A percentile compares a stretch with the other conserved stretches of the same genome.
phyloP scores from a whole-genome alignment of 352 stramenopile species.

The Phytophthora megakarya region DNA sequence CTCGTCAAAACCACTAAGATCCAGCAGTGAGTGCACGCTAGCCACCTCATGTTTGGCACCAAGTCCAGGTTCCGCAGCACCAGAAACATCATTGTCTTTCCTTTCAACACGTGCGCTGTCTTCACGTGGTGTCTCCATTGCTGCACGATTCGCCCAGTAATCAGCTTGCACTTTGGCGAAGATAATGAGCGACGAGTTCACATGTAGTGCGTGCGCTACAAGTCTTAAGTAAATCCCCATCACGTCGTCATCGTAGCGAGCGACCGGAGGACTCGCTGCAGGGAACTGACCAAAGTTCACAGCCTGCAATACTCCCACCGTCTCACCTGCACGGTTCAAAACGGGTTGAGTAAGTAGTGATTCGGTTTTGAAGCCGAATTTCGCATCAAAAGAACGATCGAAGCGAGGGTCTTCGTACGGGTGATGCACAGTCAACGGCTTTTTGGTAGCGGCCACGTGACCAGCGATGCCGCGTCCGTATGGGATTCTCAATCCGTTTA shows the following conservation, averaged over 20 bases:
- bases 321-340: constrained; percentile 66
- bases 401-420: constrained; percentile 83
- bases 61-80: constrained; percentile 34
- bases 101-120: constrained; percentile 1
- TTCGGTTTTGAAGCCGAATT: constrained; percentile 85
- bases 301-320: constrained; percentile 66
- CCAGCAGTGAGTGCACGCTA: constrained; percentile 69
- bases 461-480: constrained; percentile 81
- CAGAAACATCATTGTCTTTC: constrained; percentile 1
- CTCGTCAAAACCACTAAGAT: constrained; percentile 71
- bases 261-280: constrained; percentile 52
- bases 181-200: constrained; percentile 83
- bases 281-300: constrained; percentile 65
- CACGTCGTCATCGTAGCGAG: constrained; percentile 64
- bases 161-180: constrained; percentile 82
- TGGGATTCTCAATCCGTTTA: constrained; percentile 76
- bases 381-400: constrained; percentile 78
- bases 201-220: constrained; percentile 58
- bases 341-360: constrained; percentile 78
- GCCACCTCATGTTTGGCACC: constrained; percentile 64
- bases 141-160: constrained; percentile 69
- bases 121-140: constrained; percentile 30
- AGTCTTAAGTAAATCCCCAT: constrained; percentile 68
- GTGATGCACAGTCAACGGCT: constrained; percentile 64
- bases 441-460: constrained; percentile 59